phyloP scores from a whole-genome alignment of 2,329 filamentous ascomycete species.

The Phialophora macrospora region DNA sequence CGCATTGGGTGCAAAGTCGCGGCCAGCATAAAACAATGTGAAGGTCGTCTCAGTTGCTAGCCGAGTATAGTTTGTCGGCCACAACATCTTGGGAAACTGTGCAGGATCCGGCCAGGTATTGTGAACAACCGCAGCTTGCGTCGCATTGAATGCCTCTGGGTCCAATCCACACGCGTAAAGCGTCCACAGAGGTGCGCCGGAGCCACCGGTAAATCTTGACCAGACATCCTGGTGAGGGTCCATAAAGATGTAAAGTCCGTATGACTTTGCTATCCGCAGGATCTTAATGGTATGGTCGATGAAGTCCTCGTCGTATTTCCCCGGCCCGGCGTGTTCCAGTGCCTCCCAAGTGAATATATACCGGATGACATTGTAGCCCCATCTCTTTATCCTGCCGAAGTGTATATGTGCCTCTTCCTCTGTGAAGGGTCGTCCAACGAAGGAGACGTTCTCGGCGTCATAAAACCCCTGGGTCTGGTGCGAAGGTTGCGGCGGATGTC shows the following conservation, averaged over 20 bases:
- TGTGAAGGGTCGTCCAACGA: constrained; percentile 82
- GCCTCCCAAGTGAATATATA: constrained; percentile 99
- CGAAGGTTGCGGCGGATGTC: constrained; percentile 78
- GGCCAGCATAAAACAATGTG: constrained; percentile 89
- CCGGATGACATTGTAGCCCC: constrained; percentile 93
- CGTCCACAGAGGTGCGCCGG: constrained; percentile 97
- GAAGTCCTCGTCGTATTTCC: constrained; percentile 91
- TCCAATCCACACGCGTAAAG: constrained; percentile 92
- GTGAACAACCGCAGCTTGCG: constrained; percentile 90
- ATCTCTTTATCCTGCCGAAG: constrained; percentile 82
- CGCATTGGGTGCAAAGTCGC: constrained; percentile 92
- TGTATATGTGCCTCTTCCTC: constrained; percentile 82
- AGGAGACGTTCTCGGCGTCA: constrained; percentile 88
- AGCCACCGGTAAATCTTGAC: constrained; percentile 92
- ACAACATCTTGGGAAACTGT: constrained; percentile 97
- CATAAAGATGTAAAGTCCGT: constrained; percentile 97
- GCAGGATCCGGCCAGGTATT: constrained; percentile 88
- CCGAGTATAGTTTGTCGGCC: constrained; percentile 95
- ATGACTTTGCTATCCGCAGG: constrained; percentile 80
- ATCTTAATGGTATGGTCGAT: constrained; percentile 88
- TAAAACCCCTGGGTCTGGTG: constrained; percentile 81
- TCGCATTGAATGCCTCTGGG: constrained; percentile 80
- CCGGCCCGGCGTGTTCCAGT: constrained; percentile 90
- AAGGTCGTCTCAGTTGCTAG: constrained; percentile 89
- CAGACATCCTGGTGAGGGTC: constrained; percentile 99